Conservation (phyloP, 768 basidiomycete species). For the Lactifluus volemus region DNA sequence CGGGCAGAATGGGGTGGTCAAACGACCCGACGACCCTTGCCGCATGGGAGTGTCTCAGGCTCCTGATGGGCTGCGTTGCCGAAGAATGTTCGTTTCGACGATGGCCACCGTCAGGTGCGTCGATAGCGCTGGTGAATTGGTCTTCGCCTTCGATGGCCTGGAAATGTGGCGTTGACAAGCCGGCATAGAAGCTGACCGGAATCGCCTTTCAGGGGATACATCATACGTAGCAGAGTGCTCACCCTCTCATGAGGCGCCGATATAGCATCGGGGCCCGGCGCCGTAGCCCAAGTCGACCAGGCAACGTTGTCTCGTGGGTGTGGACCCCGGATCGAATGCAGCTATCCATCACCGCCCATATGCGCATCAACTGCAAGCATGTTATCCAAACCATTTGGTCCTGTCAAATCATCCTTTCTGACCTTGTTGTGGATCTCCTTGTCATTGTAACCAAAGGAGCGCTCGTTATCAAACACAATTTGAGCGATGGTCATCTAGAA, state of each 20-base stretch:
- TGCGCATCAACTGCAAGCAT: slow-evolving; percentile 46
- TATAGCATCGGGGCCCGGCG: slow-evolving; percentile 87
- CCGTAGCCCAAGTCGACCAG: slow-evolving; percentile 73
- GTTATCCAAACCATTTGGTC: neutral
- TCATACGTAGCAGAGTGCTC: slow-evolving; percentile 13
- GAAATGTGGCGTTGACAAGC: slow-evolving; percentile 31
- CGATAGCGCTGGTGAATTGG: slow-evolving; percentile 21
- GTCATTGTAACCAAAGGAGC: slow-evolving; percentile 66
- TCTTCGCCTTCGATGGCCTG: slow-evolving; percentile 29
- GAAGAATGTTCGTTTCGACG: slow-evolving; percentile 18
- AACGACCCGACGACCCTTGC: slow-evolving; percentile 61
- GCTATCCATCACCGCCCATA: slow-evolving; percentile 90
- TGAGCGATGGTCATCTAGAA: slow-evolving; percentile 85
- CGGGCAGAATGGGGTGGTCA: slow-evolving; percentile 70
- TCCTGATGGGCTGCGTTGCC: neutral
- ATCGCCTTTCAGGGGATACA: neutral
- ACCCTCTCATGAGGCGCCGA: slow-evolving; percentile 85
- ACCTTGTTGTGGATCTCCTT: slow-evolving; percentile 71
- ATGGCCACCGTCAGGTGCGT: slow-evolving; percentile 17
- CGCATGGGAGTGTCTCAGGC: slow-evolving; percentile 22
- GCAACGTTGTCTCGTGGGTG: slow-evolving; percentile 67
- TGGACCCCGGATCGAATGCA: slow-evolving; percentile 85
- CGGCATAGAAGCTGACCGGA: slow-evolving; percentile 41
- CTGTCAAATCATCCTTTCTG: slow-evolving; percentile 1
- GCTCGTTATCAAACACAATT: slow-evolving; percentile 89